Percentiles rank a stretch among this genome's conserved stretches.
Conservation (phyloP, 805 yeast species). For the Ascoidea asiatica region DNA sequence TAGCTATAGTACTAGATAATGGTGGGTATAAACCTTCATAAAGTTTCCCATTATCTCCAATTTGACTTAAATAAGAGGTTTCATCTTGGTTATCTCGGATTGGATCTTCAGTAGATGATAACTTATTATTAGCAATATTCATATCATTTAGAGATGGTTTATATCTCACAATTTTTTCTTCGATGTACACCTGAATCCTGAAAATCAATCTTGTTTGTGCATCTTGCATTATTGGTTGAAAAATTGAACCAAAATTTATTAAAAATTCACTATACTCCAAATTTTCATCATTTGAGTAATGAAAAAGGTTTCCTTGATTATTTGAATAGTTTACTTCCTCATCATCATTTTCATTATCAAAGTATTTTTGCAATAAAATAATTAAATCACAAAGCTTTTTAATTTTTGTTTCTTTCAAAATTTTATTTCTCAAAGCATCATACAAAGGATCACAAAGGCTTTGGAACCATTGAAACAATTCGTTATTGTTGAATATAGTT, state of each 20-base stretch:
- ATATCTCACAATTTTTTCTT: slow-evolving; percentile 52
- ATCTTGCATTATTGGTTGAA: slow-evolving; percentile 61
- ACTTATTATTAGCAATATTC: slow-evolving; percentile 32
- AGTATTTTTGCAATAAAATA: slow-evolving; percentile 51
- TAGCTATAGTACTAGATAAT: slow-evolving; percentile 47
- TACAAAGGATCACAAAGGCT: slow-evolving; percentile 66
- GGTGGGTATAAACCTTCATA: slow-evolving; percentile 55
- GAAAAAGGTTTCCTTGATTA: slow-evolving; percentile 11
- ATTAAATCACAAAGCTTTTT: slow-evolving; percentile 62
- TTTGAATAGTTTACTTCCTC: slow-evolving; percentile 10
- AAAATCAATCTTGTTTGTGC: slow-evolving; percentile 73
- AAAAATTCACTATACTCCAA: slow-evolving; percentile 15
- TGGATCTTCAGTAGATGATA: background rate
- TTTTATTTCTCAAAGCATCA: slow-evolving; percentile 49
- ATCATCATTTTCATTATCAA: slow-evolving; percentile 42
- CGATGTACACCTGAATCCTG: slow-evolving; percentile 62
- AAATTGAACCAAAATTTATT: slow-evolving; percentile 42
- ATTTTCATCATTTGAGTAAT: slow-evolving; percentile 5
- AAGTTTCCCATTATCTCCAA: slow-evolving; percentile 6
- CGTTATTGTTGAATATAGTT: slow-evolving; percentile 7
- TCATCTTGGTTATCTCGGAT: slow-evolving; percentile 1
- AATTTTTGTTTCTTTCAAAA: slow-evolving; percentile 61
- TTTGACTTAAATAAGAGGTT: background rate
- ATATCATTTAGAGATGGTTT: slow-evolving; percentile 59
- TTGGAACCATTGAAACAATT: slow-evolving; percentile 45